Base-by-base conservation (phyloP, 1,139 yeast species). In the Nakaseomyces glabratus region DNA sequence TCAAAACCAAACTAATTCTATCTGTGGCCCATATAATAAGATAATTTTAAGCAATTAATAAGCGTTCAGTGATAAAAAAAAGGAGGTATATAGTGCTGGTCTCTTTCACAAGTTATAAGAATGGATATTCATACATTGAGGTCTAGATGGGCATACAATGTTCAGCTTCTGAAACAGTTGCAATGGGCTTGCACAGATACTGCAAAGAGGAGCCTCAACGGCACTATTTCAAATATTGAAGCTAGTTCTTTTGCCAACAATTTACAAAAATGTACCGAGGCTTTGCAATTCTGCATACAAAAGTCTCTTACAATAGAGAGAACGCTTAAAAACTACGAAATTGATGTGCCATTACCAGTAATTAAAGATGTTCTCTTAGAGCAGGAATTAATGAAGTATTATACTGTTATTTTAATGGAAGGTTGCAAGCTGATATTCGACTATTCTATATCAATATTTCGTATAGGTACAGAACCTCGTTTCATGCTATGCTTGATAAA, bases 161-260 rank as follows among this genome's bases (percentile, higher is more conserved):
- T 26, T 4, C 30, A 26, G 11, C 17, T 26, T n/a, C 30, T 17
- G 21, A 26, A 26, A n/a, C 30, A 26, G 5, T 18, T 26, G 21
- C 30, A 26, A 17, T 18, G 30, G 30, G 21, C 8, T 6, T 26
- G 30, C 15, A 5, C 21, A 3, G 18, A n/a, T 18, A 21, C 30
- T 4, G 21, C 30, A 4, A 26, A 26, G 15, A 18, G 21, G 9
- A 17, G 18, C 30, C 13, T 26, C 4, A n/a, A n/a, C n/a, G n/a
- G n/a, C n/a, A n/a, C n/a, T n/a, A n/a, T n/a, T n/a, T n/a, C n/a
- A n/a, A n/a, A n/a, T n/a, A n/a, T n/a, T n/a, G n/a, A 28, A 13
- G 26, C 32, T 10, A 19, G 28, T 6, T 25, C 36, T 9, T 5
- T 34, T 9, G 28, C 28, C 8, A 33, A 28, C 10, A 23, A 34